Conservation (phyloP, 345 rosid genomes). For the Balakata baccata region DNA sequence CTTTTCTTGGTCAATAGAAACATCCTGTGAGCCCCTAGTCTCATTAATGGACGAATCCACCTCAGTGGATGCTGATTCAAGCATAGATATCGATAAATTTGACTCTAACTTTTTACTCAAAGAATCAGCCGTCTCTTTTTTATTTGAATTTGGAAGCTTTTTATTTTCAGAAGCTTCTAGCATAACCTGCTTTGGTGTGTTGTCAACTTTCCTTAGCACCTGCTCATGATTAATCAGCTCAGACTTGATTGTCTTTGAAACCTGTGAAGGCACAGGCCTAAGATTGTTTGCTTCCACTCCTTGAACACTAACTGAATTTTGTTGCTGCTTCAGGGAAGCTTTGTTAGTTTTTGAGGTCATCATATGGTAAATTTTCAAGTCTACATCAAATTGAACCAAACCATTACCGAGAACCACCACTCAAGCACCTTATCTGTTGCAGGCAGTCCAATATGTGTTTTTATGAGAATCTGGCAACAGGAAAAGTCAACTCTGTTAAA, state of each 20-base stretch:
- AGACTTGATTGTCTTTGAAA: slow-evolving; percentile 35
- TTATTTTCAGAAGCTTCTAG: slow-evolving; percentile 44
- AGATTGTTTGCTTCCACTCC: slow-evolving; percentile 39
- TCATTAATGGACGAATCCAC: slow-evolving; percentile 43
- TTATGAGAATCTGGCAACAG: slow-evolving; percentile 13
- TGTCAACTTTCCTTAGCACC: slow-evolving; percentile 32
- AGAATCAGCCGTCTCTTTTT: slow-evolving; percentile 41
- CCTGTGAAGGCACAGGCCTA: slow-evolving; percentile 34
- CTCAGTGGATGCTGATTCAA: slow-evolving; percentile 35
- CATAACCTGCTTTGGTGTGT: slow-evolving; percentile 26
- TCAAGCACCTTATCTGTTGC: slow-evolving; percentile 25
- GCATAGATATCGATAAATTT: slow-evolving; percentile 33
- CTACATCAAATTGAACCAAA: slow-evolving; percentile 33
- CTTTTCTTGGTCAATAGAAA: slow-evolving; percentile 61
- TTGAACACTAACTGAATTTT: slow-evolving; percentile 28
- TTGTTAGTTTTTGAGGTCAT: slow-evolving; percentile 55
- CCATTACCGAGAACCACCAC: slow-evolving; percentile 19
- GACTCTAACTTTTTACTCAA: slow-evolving; percentile 34
- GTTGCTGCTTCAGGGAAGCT: slow-evolving; percentile 42
- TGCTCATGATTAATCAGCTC: slow-evolving; percentile 31
- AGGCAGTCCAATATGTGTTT: slow-evolving; percentile 7
- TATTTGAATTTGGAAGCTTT: slow-evolving; percentile 32
- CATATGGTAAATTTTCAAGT: slow-evolving; percentile 16
- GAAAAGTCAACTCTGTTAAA: slow-evolving; percentile 7
- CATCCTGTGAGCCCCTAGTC: slow-evolving; percentile 42